Evolutionary conservation across 495 filamentous ascomycete genomes (phyloP), one percentile per base, ranked within the genome.

Genomic region (Penicillium coprophilum): DNA sequence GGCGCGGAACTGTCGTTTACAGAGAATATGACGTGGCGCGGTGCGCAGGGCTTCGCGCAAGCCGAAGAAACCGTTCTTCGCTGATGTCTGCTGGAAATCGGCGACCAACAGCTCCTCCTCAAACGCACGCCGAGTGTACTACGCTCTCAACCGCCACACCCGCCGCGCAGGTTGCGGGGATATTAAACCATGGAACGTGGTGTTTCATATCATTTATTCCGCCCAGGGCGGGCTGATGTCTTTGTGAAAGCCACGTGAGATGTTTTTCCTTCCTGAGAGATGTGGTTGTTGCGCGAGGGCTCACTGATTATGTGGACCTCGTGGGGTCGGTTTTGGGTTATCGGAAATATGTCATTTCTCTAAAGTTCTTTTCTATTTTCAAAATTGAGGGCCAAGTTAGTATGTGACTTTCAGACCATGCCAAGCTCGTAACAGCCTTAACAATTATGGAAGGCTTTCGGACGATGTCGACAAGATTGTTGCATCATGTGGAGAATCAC

Each of bases 1-100:
- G 76, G 75, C 8, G 62, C 59, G 6, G 68, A 77, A 40, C 53
- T 77, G 17, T 59, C 57, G 10, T 60, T 77, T n/a, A n/a, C n/a
- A 13, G 69, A 77, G 58, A 77, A 77, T 46, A 77, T 79, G 75
- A 76, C 59, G 9, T 74, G 58, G 71, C 34, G 45, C 6, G 68
- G 70, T 11, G 62, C 51, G 4, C 70, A 72, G 59, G 71, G 70
- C 3, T 74, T 71, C 34, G 53, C 60, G 6, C 17, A 47, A 57
- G 15, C 66, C 68, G 3, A 50, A 13, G 17, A 50, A 28, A 0
- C 12, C 34, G 17, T 72, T 74, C 20, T 71, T 58, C 48, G 48
- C 34, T 17, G 60, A 71, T 40, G 50, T n/a, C 71, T 63, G 60
- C 70, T 1, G 56, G 19, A 66, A 66, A 6, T 46, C 49, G 5